Base-by-base conservation (phyloP, 164 flowering plant species). In the Annona squamosa region DNA sequence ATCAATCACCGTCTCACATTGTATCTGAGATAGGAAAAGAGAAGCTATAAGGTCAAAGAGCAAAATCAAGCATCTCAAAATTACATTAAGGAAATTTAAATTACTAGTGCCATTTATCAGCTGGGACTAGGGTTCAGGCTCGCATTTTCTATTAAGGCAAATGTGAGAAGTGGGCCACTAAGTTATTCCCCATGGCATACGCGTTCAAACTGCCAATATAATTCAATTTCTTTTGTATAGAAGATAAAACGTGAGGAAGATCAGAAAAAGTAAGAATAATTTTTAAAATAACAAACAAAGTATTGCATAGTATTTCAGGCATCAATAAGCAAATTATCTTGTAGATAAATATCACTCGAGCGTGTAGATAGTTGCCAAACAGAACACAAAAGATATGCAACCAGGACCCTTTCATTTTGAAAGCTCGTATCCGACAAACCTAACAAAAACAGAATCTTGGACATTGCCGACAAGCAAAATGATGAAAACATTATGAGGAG, bases 1-100 rank as follows among this genome's bases (percentile, higher is more conserved):
- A 76, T 89, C 88, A 16, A 89, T 85, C 16, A 88, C 85, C 65
- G 97, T 88, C 84, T 90, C 84, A 72, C 97, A 96, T 5, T 85
- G 80, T 73, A 95, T 86, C 99, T 94, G 72, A 74, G 74, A 73
- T 44, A n/a, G 9, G 9, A 73, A n/a, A 44, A 46, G 18, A 63
- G 13, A 65, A 72, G 41, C 52, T 47, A 59, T 48, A 45, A 6
- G 65, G 48, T 48, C 13, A 52, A 16, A 16, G 59, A 10, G 13
- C 59, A 52, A 52, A 52, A 52, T 16, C 59, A 52, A 52, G 59
- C 59, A 52, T 52, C 59, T 52, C 9, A 52, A 52, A 52, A 52
- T 52, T 52, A 2, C 3, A 52, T 52, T 52, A 52, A 52, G 59
- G 13, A 16, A 3, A 52, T 9, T 52, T 52, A 52, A 9, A 52